A percentile compares a stretch with the other conserved stretches of the same genome.
These are phyloP conservation scores for Tricholomella constricta DNA, from an alignment of 768 basidiomycete species.

Conservation along the genomic window DNA sequence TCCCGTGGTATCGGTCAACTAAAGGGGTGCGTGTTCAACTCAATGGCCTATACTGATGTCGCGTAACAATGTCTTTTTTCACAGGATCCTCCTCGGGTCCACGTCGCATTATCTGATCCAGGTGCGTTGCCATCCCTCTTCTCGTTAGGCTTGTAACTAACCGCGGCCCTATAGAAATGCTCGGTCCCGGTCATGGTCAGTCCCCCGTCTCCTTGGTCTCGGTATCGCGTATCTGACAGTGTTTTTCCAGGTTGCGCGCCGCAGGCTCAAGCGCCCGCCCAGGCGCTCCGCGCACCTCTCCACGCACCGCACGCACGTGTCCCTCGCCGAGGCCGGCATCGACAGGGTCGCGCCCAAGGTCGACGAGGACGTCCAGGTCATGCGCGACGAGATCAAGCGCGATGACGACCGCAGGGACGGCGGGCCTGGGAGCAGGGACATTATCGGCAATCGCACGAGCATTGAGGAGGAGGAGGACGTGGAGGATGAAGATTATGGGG, in stretches of 20 bases:
- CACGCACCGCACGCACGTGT: slow-evolving; percentile 78
- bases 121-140: slow-evolving; percentile 35
- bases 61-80: neutral
- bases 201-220: slow-evolving; percentile 2
- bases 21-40: slow-evolving; percentile 81
- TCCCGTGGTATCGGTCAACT: slow-evolving; percentile 88
- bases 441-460: slow-evolving; percentile 25
- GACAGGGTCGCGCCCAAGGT: slow-evolving; percentile 87
- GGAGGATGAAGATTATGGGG: slow-evolving; percentile 32
- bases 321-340: slow-evolving; percentile 86
- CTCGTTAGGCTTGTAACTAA: neutral
- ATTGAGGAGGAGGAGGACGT: slow-evolving; percentile 32
- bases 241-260: slow-evolving; percentile 62
- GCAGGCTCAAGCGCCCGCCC: slow-evolving; percentile 86
- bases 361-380: slow-evolving; percentile 79
- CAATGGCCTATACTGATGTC: too few species aligned
- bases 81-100: slow-evolving; percentile 87
- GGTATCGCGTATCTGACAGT: neutral
- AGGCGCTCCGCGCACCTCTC: slow-evolving; percentile 79
- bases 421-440: slow-evolving; percentile 32
- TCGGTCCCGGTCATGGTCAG: slow-evolving; percentile 91
- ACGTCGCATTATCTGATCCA: slow-evolving; percentile 94
- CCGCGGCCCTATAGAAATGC: slow-evolving; percentile 58
- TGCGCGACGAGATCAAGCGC: slow-evolving; percentile 76
- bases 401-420: slow-evolving; percentile 57